Evolutionary conservation across 805 yeast genomes (phyloP).

Genomic region (Saccharomycopsis guyanensis): DNA sequence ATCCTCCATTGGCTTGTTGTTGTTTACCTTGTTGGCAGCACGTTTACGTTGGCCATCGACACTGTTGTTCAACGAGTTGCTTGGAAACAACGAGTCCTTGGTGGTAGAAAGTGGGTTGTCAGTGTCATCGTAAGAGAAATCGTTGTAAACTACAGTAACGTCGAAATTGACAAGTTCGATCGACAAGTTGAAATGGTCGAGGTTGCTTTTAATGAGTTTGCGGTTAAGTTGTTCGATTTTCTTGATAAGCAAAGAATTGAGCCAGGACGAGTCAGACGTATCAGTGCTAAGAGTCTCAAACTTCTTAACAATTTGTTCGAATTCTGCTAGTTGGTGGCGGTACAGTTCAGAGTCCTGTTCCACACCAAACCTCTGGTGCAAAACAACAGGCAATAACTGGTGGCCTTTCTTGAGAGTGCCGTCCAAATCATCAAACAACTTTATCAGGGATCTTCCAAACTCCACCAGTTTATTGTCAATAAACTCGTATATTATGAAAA

Average conservation of each 20-base stretch:
- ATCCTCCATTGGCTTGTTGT: conserved; percentile 23
- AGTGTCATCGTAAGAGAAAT: conserved; percentile 24
- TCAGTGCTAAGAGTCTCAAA: conserved; percentile 10
- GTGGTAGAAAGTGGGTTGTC: not conserved
- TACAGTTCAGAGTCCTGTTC: conserved; percentile 6
- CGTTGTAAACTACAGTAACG: conserved; percentile 36
- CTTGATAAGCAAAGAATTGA: conserved; percentile 12
- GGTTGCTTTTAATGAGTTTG: conserved; percentile 10
- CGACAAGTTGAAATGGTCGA: conserved; percentile 26
- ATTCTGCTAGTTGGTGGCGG: conserved; percentile 12
- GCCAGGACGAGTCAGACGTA: conserved; percentile 11
- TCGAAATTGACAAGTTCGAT: conserved; percentile 38
- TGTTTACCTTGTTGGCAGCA: conserved; percentile 5
- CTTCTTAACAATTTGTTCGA: conserved; percentile 13
- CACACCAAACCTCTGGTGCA: conserved; percentile 38
- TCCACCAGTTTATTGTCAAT: conserved; percentile 42
- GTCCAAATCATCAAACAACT: conserved; percentile 48
- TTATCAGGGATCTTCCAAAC: conserved; percentile 55
- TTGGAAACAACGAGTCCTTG: not conserved
- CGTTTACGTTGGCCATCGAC: no score
- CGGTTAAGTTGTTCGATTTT: conserved; percentile 16
- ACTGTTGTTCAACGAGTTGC: not conserved
- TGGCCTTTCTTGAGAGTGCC: conserved; percentile 64
- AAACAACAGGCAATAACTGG: conserved; percentile 50
- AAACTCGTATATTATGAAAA: conserved; percentile 62